Conservation (phyloP, 1,284 basidiomycete species). For the Ceratobasidium sp. region DNA sequence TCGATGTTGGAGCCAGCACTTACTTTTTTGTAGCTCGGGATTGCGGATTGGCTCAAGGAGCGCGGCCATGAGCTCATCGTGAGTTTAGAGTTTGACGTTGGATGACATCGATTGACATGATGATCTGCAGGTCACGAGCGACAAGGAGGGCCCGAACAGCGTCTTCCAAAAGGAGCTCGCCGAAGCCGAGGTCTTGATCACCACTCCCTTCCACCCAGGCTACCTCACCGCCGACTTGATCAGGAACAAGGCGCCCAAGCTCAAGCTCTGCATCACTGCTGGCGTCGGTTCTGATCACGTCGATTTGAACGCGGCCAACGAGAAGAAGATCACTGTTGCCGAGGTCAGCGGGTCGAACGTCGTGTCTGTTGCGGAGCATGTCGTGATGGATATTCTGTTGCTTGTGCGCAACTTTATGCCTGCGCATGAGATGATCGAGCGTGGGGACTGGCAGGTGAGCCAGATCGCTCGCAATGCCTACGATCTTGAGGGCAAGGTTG, state of each 20-base stretch:
- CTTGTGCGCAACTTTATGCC: constrained; percentile 90
- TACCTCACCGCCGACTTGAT: constrained; percentile 63
- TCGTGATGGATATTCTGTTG: constrained; percentile 84
- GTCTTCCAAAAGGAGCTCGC: constrained; percentile 90
- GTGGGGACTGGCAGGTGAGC: constrained; percentile 88
- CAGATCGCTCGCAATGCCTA: constrained; percentile 83
- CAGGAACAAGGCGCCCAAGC: constrained; percentile 79
- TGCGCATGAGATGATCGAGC: constrained; percentile 87
- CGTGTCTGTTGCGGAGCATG: constrained; percentile 92
- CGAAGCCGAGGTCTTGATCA: constrained; percentile 86
- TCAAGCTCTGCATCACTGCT: constrained; percentile 93
- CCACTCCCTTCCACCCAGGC: constrained; percentile 93
- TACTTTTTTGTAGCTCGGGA: constrained; percentile 69
- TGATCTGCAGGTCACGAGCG: constrained; percentile 75
- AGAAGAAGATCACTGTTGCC: constrained; percentile 84
- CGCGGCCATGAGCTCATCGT: constrained; percentile 84
- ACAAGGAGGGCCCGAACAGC: constrained; percentile 89
- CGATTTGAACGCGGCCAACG: constrained; percentile 89
- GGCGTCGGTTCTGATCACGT: constrained; percentile 96
- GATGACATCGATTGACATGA: constrained; percentile 20
- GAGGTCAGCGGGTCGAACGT: constrained; percentile 89
- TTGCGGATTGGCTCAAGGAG: constrained; percentile 77
- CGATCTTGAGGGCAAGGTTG: constrained; percentile 91
- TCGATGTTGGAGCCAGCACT: neutral
- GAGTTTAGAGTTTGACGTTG: constrained; percentile 22